Evolutionary conservation across 2,329 filamentous ascomycete genomes (phyloP), one percentile per base, ranked within the genome.

Genomic region (Exophiala viscosa): DNA sequence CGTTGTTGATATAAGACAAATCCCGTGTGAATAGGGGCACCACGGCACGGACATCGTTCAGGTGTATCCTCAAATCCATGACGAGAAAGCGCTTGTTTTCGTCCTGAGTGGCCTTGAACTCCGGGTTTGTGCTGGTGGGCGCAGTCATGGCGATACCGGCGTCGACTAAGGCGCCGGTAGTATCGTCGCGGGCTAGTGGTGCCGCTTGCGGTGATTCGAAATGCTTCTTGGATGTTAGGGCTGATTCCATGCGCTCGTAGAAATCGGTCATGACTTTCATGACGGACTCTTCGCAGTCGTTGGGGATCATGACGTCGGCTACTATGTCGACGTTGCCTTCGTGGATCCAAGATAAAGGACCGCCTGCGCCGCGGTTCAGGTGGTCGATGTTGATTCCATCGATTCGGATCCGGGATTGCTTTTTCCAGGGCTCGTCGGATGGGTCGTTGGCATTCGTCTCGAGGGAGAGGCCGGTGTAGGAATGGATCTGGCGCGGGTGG

Each of bases 291-390:
- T 95, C 88, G 36, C 84, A 83, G 49, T 97, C 93, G 31, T 84
- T 83, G 0, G 93, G 93, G 57, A 99, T 88, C 83, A 96, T 92
- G 60, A 99, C 85, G 65, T 99, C 93, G 5, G 93, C 88, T 11
- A 97, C 85, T 57, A 99, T 96, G 67, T 99, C 93, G 36, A 99
- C 90, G 58, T 93, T 95, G 32, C 93, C 93, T 71, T 97, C 90
- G 61, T 95, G 88, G 48, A 99, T 99, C 93, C 93, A 99, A 3
- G 90, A 91, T 69, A 99, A 96, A 0, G 92, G 91, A 0, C 93
- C 93, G 57, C 93, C 85, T 14, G 96, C 90, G 18, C 91, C 91
- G 38, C 90, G 84, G 67, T 99, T 99, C 8, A 99, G 78, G 68
- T 99, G 93, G 64, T 97, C 93, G 49, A 99, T 96, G 66, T 87